These are phyloP conservation scores for Monilinia fructicola DNA, from an alignment of 2,329 filamentous ascomycete species.

Conservation along the genomic window DNA sequence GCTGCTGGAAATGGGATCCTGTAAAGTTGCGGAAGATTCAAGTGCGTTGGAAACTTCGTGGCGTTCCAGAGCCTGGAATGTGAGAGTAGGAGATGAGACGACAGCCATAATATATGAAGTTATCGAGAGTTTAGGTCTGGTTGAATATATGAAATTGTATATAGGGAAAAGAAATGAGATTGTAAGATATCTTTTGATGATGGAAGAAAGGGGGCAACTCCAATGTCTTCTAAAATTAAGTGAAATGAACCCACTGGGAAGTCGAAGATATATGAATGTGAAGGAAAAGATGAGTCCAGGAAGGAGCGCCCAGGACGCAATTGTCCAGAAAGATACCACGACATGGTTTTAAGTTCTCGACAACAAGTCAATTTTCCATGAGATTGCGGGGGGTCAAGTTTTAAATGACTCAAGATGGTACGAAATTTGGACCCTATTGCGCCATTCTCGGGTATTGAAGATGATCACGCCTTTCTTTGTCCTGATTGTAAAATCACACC, in stretches of 20 bases:
- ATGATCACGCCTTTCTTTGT: conserved; percentile 24
- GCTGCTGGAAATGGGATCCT: not conserved
- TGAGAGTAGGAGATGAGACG: conserved; percentile 23
- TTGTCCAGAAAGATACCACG: conserved; percentile 15
- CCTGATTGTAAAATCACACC: conserved; percentile 12
- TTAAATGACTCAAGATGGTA: conserved; percentile 21
- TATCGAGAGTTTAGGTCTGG: not conserved
- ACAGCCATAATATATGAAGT: conserved; percentile 24
- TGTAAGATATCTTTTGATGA: not conserved
- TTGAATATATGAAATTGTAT: not conserved
- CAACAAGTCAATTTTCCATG: not conserved
- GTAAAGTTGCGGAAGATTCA: conserved; percentile 6
- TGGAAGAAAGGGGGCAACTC: not conserved
- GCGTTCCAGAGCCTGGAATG: conserved; percentile 8
- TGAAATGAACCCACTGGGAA: conserved; percentile 2
- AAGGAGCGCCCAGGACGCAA: conserved; percentile 16
- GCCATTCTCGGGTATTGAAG: conserved; percentile 19
- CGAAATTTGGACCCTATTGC: conserved; percentile 18
- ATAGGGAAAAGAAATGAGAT: not conserved
- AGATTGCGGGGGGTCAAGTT: not conserved
- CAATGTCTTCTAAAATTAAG: not conserved
- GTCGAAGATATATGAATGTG: conserved; percentile 12
- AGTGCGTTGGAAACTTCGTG: not conserved
- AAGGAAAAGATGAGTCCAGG: conserved; percentile 3
- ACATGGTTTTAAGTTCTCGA: conserved; percentile 4